phyloP scores from a whole-genome alignment of 2,329 filamentous ascomycete genomes.

The Karstenula rhodostoma region DNA sequence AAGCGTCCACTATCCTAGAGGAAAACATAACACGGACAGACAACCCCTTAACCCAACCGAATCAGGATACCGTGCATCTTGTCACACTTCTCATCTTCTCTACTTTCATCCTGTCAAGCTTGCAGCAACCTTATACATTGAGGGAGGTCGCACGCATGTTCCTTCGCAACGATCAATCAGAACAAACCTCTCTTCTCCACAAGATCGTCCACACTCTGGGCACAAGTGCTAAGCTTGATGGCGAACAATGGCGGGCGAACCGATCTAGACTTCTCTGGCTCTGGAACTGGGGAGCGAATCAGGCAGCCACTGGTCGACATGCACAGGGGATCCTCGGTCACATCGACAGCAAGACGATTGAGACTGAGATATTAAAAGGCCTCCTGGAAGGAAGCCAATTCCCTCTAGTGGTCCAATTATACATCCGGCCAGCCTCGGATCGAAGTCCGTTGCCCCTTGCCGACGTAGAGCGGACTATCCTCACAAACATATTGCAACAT shows the following conservation, averaged over 20 bases:
- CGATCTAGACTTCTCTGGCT: constrained; percentile 76
- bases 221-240: constrained; percentile 65
- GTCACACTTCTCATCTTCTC: constrained; percentile 68
- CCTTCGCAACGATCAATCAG: constrained; percentile 68
- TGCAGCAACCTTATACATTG: constrained; percentile 53
- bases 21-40: constrained; percentile 63
- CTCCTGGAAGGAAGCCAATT: constrained; percentile 72
- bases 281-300: constrained; percentile 71
- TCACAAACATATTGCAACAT: constrained; percentile 70
- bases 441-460: constrained; percentile 60
- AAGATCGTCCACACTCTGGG: constrained; percentile 66
- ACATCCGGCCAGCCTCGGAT: constrained; percentile 65
- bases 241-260: constrained; percentile 59
- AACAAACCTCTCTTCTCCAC: constrained; percentile 68
- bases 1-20: constrained; percentile 48
- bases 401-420: constrained; percentile 63
- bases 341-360: constrained; percentile 68
- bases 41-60: constrained; percentile 72
- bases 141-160: constrained; percentile 64
- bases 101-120: constrained; percentile 52
- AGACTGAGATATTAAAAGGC: constrained; percentile 74
- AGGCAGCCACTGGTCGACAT: constrained; percentile 45
- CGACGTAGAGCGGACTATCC: constrained; percentile 66
- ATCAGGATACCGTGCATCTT: constrained; percentile 63
- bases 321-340: constrained; percentile 64